Evolutionary conservation across 768 basidiomycete species (phyloP).

Genomic region (Mycena amicta): DNA sequence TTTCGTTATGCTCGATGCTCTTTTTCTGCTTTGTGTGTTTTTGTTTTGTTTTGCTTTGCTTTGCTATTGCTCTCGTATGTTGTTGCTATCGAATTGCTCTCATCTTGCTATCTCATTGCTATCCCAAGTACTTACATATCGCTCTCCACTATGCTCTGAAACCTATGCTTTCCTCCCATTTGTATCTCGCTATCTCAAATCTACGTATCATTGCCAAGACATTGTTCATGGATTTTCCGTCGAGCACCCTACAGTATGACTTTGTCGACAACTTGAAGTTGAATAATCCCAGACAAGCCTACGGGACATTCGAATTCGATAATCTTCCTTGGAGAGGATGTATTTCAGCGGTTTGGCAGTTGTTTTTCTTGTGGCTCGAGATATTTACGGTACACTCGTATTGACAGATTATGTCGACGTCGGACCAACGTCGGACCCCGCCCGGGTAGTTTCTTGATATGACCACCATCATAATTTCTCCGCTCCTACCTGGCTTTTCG

Average conservation of each 20-base stretch:
- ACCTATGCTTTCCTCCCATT: background rate
- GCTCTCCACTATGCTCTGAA: slow-evolving; percentile 2
- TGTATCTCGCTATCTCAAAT: background rate
- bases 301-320: no score
- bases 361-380: no score
- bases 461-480: no score
- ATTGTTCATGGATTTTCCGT: background rate
- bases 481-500: no score
- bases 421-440: no score
- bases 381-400: no score
- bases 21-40: slow-evolving; percentile 7
- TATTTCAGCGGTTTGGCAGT: no score
- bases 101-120: background rate
- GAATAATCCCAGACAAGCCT: no score
- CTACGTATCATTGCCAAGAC: background rate
- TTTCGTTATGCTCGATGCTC: slow-evolving; percentile 15
- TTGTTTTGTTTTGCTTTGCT: slow-evolving; percentile 1
- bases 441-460: no score
- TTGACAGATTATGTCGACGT: no score
- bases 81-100: slow-evolving; percentile 1
- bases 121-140: background rate
- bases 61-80: slow-evolving; percentile 3
- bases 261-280: no score
- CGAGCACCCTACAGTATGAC: background rate
- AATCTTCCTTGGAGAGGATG: no score